These are phyloP conservation scores for Yamadazyma insecticola DNA, from an alignment of 805 yeast species.

Conservation along the genomic window DNA sequence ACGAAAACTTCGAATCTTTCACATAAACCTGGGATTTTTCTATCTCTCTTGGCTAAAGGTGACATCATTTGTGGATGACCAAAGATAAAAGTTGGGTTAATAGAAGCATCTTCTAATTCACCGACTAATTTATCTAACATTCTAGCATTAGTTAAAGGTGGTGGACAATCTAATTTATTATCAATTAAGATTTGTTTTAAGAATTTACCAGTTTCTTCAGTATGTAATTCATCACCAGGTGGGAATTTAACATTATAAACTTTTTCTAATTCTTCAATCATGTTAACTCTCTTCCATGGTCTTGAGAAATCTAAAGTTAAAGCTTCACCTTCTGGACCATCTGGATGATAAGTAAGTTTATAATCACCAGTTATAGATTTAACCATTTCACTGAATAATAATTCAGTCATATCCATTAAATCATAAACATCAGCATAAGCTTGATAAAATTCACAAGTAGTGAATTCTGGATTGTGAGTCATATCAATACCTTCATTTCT, in stretches of 20 bases:
- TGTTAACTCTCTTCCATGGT: conserved; percentile 98
- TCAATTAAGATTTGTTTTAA: conserved; percentile 73
- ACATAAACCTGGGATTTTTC: conserved; percentile 89
- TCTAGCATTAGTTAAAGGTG: conserved; percentile 94
- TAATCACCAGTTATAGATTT: conserved; percentile 90
- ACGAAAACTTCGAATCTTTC: conserved; percentile 98
- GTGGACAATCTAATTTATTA: conserved; percentile 83
- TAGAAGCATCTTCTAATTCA: conserved; percentile 88
- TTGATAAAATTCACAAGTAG: conserved; percentile 97
- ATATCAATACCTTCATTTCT: conserved; percentile 98
- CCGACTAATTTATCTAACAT: conserved; percentile 98
- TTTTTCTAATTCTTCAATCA: conserved; percentile 95
- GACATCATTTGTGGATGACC: conserved; percentile 99
- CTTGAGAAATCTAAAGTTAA: conserved; percentile 81
- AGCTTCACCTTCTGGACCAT: conserved; percentile 81
- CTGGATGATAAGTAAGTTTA: conserved; percentile 84
- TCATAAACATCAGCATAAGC: conserved; percentile 97
- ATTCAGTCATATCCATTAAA: conserved; percentile 91
- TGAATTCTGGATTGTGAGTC: conserved; percentile 99
- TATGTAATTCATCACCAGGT: conserved; percentile 90
- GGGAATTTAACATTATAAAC: conserved; percentile 86
- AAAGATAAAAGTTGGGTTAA: conserved; percentile 95
- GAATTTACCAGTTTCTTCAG: conserved; percentile 89
- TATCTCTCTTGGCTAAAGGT: conserved; percentile 94
- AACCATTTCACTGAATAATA: conserved; percentile 94